A percentile compares a stretch with the other conserved stretches of the same genome.
Evolutionary conservation across 1,139 yeast genomes (phyloP).

Genomic region (Sugiyamaella xylanicola): DNA sequence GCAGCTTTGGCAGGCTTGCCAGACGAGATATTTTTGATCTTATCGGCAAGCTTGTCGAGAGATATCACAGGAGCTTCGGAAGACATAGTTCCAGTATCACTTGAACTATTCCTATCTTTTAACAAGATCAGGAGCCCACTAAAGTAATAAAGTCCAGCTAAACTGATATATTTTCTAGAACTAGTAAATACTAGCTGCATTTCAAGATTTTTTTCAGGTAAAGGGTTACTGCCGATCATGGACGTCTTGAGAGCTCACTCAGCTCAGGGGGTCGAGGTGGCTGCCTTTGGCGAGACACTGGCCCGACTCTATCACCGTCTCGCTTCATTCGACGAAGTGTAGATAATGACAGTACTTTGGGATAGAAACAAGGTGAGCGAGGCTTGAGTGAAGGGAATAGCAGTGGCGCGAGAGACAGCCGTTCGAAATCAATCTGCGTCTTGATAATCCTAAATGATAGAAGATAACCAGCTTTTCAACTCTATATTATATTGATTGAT

Average conservation of each 20-base stretch:
- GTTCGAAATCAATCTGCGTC: too few relatives aligned
- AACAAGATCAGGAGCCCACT: neutral
- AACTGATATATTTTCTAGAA: neutral
- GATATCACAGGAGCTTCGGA: constrained; percentile 23
- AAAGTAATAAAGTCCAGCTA: neutral
- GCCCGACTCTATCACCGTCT: too few relatives aligned
- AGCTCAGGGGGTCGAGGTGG: too few relatives aligned
- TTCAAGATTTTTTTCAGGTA: constrained; percentile 16
- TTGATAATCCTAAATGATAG: too few relatives aligned
- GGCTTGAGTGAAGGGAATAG: too few relatives aligned
- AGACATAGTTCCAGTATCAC: constrained; percentile 8
- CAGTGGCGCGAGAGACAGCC: too few relatives aligned
- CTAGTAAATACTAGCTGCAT: neutral
- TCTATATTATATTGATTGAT: too few relatives aligned
- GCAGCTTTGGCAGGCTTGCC: constrained; percentile 8
- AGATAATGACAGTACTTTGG: too few relatives aligned
- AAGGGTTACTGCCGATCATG: constrained; percentile 13
- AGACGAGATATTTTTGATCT: constrained; percentile 29
- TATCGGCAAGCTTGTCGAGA: constrained; percentile 27
- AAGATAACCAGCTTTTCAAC: too few relatives aligned
- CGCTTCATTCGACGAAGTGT: too few relatives aligned
- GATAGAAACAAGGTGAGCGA: too few relatives aligned
- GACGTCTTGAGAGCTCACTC: neutral
- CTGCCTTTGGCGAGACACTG: too few relatives aligned
- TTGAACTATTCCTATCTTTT: neutral